Conservation (phyloP, 140 eudicot genomes). For the Bidens hawaiensis region DNA sequence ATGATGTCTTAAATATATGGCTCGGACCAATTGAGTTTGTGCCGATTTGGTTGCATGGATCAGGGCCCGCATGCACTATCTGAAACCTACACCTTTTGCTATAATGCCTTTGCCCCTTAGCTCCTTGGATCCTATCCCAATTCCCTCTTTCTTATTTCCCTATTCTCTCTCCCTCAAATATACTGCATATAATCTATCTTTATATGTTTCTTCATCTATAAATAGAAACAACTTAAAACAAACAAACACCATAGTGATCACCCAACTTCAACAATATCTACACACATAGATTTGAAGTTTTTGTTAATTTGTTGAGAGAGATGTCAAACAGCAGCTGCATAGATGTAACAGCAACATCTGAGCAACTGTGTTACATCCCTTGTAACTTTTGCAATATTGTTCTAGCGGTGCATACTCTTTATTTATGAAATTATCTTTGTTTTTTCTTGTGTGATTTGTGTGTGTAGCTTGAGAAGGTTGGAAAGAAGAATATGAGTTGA, state of each 20-base stretch:
- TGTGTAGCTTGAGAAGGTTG: slow-evolving; percentile 6
- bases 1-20: neutral
- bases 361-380: slow-evolving; percentile 89
- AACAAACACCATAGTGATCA: slow-evolving; percentile 27
- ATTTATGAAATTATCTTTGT: too few relatives aligned
- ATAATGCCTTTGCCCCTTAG: slow-evolving; percentile 35
- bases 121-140: slow-evolving; percentile 43
- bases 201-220: slow-evolving; percentile 33
- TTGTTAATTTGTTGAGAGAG: slow-evolving; percentile 12
- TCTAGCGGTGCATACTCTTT: slow-evolving; percentile 65
- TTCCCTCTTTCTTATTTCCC: slow-evolving; percentile 19
- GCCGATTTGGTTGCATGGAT: slow-evolving; percentile 25
- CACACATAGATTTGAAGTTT: slow-evolving; percentile 12
- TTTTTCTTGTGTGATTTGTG: slow-evolving; percentile 10
- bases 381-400: slow-evolving; percentile 94
- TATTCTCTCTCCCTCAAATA: slow-evolving; percentile 23
- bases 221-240: slow-evolving; percentile 23
- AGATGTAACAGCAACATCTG: slow-evolving; percentile 38
- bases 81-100: slow-evolving; percentile 40
- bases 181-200: slow-evolving; percentile 23
- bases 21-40: neutral
- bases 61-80: slow-evolving; percentile 41
- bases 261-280: slow-evolving; percentile 16
- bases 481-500: neutral
- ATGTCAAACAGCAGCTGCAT: slow-evolving; percentile 32